Evolutionary conservation across 805 yeast species (phyloP).

Genomic region (Pichia sporocuriosa): DNA sequence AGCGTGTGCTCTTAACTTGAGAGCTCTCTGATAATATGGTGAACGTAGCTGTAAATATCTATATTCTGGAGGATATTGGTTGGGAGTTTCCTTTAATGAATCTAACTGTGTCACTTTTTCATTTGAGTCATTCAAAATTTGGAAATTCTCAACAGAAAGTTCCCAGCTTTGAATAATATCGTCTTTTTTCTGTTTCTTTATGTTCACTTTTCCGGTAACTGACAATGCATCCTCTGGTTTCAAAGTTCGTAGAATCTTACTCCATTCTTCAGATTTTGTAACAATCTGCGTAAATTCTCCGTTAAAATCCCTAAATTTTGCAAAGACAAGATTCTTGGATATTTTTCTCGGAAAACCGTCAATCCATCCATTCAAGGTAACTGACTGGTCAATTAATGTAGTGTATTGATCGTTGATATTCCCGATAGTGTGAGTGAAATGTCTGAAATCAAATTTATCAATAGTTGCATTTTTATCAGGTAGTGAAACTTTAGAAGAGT

Average conservation of each 20-base stretch:
- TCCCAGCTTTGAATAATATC: slow-evolving; percentile 41
- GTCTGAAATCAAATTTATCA: slow-evolving; percentile 25
- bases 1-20: slow-evolving; percentile 51
- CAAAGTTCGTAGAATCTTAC: slow-evolving; percentile 36
- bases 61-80: slow-evolving; percentile 68
- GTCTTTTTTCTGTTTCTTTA: slow-evolving; percentile 28
- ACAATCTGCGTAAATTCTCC: slow-evolving; percentile 64
- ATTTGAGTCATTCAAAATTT: slow-evolving; percentile 55
- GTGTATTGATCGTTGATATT: slow-evolving; percentile 13
- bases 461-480: slow-evolving; percentile 20
- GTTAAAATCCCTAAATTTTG: slow-evolving; percentile 61
- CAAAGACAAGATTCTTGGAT: slow-evolving; percentile 62
- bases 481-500: slow-evolving; percentile 1
- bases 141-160: slow-evolving; percentile 43
- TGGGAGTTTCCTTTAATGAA: slow-evolving; percentile 45
- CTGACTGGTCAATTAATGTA: slow-evolving; percentile 18
- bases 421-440: slow-evolving; percentile 24
- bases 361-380: slow-evolving; percentile 77
- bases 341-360: slow-evolving; percentile 65
- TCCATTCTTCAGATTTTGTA: slow-evolving; percentile 32
- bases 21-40: slow-evolving; percentile 46
- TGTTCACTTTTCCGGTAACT: slow-evolving; percentile 48
- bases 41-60: slow-evolving; percentile 76
- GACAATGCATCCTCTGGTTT: slow-evolving; percentile 72
- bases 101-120: slow-evolving; percentile 61